These are phyloP conservation scores for Penicillium hesseltinei DNA, from an alignment of 2,329 filamentous ascomycete genomes.

Conservation along the genomic window DNA sequence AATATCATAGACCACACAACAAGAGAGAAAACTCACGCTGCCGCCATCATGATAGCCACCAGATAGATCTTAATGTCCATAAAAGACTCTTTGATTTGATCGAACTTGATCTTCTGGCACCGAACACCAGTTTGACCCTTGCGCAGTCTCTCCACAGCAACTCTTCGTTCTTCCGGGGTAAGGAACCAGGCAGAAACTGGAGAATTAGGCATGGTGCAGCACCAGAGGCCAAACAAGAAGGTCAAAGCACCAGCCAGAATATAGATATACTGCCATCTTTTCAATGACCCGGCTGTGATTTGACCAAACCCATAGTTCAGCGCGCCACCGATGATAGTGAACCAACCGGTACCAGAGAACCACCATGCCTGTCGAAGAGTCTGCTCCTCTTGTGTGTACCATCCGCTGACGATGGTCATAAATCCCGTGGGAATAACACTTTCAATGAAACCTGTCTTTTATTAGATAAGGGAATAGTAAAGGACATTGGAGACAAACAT, in stretches of 20 bases:
- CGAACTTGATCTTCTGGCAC: constrained; percentile 59
- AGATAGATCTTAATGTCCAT: constrained; percentile 64
- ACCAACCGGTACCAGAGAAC: constrained; percentile 59
- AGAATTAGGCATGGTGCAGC: constrained; percentile 65
- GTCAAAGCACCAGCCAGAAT: constrained; percentile 63
- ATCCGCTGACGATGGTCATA: constrained; percentile 62
- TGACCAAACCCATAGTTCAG: constrained; percentile 69
- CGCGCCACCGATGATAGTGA: constrained; percentile 62
- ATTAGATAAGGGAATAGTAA: not conserved
- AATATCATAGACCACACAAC: not conserved
- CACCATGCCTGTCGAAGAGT: constrained; percentile 65
- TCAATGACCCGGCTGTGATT: constrained; percentile 54
- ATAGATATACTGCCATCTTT: constrained; percentile 70
- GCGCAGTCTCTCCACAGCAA: constrained; percentile 63
- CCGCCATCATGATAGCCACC: constrained; percentile 66
- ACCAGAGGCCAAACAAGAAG: constrained; percentile 62
- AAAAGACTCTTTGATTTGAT: constrained; percentile 59
- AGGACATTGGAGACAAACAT: not conserved
- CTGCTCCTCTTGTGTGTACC: constrained; percentile 66
- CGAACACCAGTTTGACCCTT: constrained; percentile 63
- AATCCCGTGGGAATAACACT: constrained; percentile 65
- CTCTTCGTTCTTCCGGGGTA: constrained; percentile 59
- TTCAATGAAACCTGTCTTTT: constrained; percentile 53
- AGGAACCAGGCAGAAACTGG: constrained; percentile 69
- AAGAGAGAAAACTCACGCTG: constrained; percentile 45